A percentile compares a stretch with the other conserved stretches of the same genome.
Conservation (phyloP, 169 alveolate species). For the Plasmodium gonderi region DNA sequence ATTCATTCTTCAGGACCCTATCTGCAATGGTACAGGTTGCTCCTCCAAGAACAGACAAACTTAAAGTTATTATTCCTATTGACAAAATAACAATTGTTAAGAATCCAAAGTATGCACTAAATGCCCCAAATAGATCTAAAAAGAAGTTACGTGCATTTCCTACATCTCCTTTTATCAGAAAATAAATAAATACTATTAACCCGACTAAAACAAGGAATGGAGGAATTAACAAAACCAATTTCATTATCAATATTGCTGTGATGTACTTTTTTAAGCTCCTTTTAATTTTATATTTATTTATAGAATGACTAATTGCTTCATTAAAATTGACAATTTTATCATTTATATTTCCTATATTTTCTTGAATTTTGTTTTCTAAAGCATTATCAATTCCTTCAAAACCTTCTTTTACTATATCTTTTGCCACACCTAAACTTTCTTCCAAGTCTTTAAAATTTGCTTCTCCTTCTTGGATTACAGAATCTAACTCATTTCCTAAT, state of each 20-base stretch:
- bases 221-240: slow-evolving; percentile 3
- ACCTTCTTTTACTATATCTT: neutral
- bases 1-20: slow-evolving; percentile 17
- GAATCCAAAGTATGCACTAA: slow-evolving; percentile 40
- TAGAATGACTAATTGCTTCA: neutral
- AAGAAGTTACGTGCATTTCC: neutral
- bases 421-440: neutral
- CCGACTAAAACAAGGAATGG: slow-evolving; percentile 31
- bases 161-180: slow-evolving; percentile 12
- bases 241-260: neutral
- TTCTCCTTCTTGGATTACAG: neutral
- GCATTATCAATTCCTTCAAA: neutral
- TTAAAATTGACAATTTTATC: neutral
- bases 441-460: neutral
- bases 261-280: neutral
- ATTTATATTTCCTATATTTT: neutral
- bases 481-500: neutral
- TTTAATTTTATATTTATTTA: slow-evolving; percentile 11
- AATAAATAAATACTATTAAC: neutral
- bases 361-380: neutral
- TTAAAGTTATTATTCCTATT: neutral
- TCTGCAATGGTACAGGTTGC: slow-evolving; percentile 33
- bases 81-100: slow-evolving; percentile 1
- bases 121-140: slow-evolving; percentile 5
- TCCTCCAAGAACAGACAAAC: slow-evolving; percentile 22